A percentile compares a stretch with the other conserved stretches of the same genome.
Conservation (phyloP, 75 land plant species). For the Sequoiadendron giganteum region DNA sequence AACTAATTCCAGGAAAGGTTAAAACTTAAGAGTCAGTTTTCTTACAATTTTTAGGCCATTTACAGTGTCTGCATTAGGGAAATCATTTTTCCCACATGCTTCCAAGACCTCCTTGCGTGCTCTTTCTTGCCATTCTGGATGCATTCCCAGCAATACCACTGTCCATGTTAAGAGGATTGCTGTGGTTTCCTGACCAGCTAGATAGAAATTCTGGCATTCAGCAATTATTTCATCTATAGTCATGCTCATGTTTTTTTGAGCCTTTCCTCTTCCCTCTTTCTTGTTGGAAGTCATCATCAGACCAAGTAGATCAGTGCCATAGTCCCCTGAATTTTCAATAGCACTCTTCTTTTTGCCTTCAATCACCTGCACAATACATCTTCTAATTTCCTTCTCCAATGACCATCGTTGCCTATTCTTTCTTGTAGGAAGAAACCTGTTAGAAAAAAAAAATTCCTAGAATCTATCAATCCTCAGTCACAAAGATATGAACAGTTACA, state of each 20-base stretch:
- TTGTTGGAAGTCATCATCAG: conserved; percentile 23
- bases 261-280: conserved; percentile 13
- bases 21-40: not conserved
- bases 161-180: conserved; percentile 43
- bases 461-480: not conserved
- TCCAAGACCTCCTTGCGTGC: conserved; percentile 50
- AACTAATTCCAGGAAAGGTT: not conserved
- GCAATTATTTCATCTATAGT: conserved; percentile 32
- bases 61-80: conserved; percentile 28
- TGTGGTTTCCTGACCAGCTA: conserved; percentile 53
- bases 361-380: conserved; percentile 7
- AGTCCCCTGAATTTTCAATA: conserved; percentile 16
- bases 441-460: not conserved
- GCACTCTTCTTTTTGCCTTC: conserved; percentile 12
- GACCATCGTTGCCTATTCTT: conserved; percentile 28
- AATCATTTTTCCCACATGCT: conserved; percentile 16
- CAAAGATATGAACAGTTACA: not conserved
- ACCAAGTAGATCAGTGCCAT: conserved; percentile 27
- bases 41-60: conserved; percentile 50
- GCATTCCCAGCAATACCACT: conserved; percentile 15
- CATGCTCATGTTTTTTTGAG: not conserved
- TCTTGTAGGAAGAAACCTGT: conserved; percentile 30
- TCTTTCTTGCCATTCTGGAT: conserved; percentile 43
- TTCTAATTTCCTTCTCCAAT: conserved; percentile 17
- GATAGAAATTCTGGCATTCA: conserved; percentile 53